These are phyloP conservation scores for Mentha longifolia DNA, from an alignment of 257 asterid genomes.

Conservation along the genomic window DNA sequence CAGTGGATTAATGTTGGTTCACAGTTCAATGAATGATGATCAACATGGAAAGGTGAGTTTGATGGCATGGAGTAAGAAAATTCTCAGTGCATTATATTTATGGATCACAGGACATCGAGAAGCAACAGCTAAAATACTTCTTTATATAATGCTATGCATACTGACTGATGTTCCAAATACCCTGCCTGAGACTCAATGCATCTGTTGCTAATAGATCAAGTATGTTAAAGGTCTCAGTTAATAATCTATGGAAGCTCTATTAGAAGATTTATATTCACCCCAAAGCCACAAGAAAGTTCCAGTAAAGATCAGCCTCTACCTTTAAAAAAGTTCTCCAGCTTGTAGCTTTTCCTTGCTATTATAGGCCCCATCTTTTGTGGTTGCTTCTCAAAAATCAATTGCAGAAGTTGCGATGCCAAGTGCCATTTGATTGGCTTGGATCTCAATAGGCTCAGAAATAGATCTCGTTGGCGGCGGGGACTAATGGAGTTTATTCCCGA, in stretches of 20 bases:
- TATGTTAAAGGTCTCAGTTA: constrained; percentile 16
- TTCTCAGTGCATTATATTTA: background rate
- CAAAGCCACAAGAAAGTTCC: background rate
- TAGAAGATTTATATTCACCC: constrained; percentile 5
- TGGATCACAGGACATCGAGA: background rate
- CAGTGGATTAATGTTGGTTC: constrained; percentile 1
- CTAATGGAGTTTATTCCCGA: constrained; percentile 61
- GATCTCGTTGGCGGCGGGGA: constrained; percentile 58
- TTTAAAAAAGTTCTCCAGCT: constrained; percentile 73
- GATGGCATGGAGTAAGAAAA: background rate
- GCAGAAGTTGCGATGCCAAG: constrained; percentile 75
- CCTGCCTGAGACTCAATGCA: background rate
- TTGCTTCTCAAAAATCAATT: constrained; percentile 65
- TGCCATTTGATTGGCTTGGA: constrained; percentile 55
- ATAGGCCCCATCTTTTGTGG: constrained; percentile 73
- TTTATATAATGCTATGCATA: background rate
- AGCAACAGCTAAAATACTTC: constrained; percentile 14
- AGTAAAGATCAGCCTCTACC: constrained; percentile 48
- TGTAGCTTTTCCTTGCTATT: constrained; percentile 71
- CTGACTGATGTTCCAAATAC: constrained; percentile 5
- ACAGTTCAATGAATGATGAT: constrained; percentile 3
- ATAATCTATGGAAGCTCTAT: constrained; percentile 12
- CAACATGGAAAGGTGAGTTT: background rate
- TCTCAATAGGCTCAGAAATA: constrained; percentile 66
- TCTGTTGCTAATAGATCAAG: constrained; percentile 7